Evolutionary conservation across 192 early-diverging fungal genomes (phyloP), one percentile per base, ranked within the genome.

Genomic region (Cetraspora pellucida): DNA sequence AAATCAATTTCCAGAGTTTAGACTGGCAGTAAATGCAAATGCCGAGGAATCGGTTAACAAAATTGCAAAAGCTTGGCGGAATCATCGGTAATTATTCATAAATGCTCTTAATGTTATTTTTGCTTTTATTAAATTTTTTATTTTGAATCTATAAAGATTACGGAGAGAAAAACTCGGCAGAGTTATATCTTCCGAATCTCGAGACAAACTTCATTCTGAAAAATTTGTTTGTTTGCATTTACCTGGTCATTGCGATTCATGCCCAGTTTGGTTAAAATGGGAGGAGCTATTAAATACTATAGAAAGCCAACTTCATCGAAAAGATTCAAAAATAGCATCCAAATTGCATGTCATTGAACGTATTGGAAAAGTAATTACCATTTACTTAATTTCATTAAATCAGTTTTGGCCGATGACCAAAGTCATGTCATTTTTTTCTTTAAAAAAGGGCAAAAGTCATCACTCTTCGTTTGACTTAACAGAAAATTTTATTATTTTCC

Each of bases 1-100:
- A 37, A 37, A 7, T 37, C 37, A 37, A 37, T 6, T 6, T 37
- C 4, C 37, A 7, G 37, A 37, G 37, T 0, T 37, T 6, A 37
- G 5, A 37, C 4, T 6, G 0, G 7, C 37, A 6, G 37, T 6
- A 37, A 6, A 7, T 37, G 37, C 37, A 1, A 37, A 7, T 37
- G 7, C 7, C 7, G n/a, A n/a, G n/a, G n/a, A n/a, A n/a, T n/a
- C n/a, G n/a, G n/a, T n/a, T n/a, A n/a, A n/a, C n/a, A n/a, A n/a
- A n/a, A 61, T 61, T 28, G 59, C 59, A 28, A 61, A 61, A 28
- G 59, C 59, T 28, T 61, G 59, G 59, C 27, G 59, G 14, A 9
- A 61, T 16, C 59, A 61, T 28, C 59, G 59, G 59, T 61, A 61
- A 17, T 11, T 61, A 61, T 27, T 14, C 17, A 6, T 10, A 30